Base-by-base conservation (phyloP, 108 stramenopile species). In the Ochromonas danica region DNA sequence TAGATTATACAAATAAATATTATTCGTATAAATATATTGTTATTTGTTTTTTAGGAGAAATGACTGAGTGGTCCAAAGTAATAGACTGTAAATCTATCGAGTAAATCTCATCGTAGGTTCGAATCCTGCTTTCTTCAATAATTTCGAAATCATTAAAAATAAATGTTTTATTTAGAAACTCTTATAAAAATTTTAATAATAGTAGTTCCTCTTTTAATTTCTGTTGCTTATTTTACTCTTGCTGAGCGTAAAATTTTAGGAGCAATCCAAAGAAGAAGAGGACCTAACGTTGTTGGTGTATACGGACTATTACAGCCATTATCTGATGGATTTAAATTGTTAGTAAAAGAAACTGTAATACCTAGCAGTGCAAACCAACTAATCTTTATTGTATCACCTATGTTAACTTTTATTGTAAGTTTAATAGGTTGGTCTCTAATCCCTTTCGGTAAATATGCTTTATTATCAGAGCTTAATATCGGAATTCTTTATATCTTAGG, bases 291-390 rank as follows among this genome's bases (percentile, higher is more conserved):
- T 43, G 3, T 0, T 80, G 62, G 62, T 36, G 40, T 14, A 14
- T 28, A 42, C 41, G 75, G 28, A 61, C 31, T 81, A 45, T n/a
- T 71, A 39, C 62, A 81, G 39, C 71, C 81, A 0, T 40, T 81
- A 60, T 43, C 60, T 77, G 81, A 71, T 61, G 38, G 70, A 1
- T 0, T 81, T 27, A 81, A 81, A 45, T 41, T 80, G 3, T 67
- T 80, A 39, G 79, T 71, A 30, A 65, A 80, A 67, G 79, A 67
- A 0, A 65, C 63, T 71, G 71, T 65, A 35, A 80, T 80, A 43
- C 63, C 63, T 71, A 65, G 79, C 43, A 71, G 70, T 39, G 33
- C 63, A 80, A 65, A 80, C 0, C 27, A 71, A 36, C 40, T 80
- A 71, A 43, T 80, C 28, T 65, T 65, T 3, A 30, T 67, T 67